phyloP scores from a whole-genome alignment of 2,329 filamentous ascomycete species.

The Nigrospora osmanthi region DNA sequence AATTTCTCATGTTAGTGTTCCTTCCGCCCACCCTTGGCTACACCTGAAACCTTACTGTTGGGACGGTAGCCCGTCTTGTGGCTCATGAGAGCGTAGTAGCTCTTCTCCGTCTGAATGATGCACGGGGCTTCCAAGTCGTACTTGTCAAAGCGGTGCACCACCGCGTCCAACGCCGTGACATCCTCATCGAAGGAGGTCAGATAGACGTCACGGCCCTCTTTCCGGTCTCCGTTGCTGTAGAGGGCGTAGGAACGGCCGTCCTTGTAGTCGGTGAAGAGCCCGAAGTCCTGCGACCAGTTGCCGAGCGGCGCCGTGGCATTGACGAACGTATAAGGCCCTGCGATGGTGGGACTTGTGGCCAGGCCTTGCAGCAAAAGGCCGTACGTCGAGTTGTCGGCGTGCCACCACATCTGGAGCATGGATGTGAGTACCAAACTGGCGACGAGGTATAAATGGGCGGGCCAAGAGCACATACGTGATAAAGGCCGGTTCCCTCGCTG shows the following conservation, averaged over 20 bases:
- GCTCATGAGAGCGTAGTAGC: constrained; percentile 54
- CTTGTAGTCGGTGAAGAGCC: constrained; percentile 52
- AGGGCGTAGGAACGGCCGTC: constrained; percentile 46
- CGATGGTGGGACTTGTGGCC: constrained; percentile 42
- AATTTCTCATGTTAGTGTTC: neutral
- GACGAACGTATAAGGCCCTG: constrained; percentile 46
- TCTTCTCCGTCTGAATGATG: constrained; percentile 51
- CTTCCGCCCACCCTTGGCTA: neutral
- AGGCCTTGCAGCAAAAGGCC: constrained; percentile 48
- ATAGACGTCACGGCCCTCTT: constrained; percentile 49
- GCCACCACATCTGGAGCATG: constrained; percentile 44
- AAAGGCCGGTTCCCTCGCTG: constrained; percentile 43
- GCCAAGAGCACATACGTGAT: constrained; percentile 36
- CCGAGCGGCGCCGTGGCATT: constrained; percentile 46
- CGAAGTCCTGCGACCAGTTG: constrained; percentile 57
- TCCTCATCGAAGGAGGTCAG: constrained; percentile 44
- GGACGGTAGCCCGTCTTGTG: constrained; percentile 58
- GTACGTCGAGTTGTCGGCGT: constrained; percentile 51
- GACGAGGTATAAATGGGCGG: neutral
- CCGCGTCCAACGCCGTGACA: constrained; percentile 40
- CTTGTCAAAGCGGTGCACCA: constrained; percentile 48
- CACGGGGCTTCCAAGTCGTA: constrained; percentile 53
- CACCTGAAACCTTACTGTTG: constrained; percentile 28
- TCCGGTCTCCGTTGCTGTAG: constrained; percentile 51
- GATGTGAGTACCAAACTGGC: neutral